Percentiles rank a stretch among this genome's conserved stretches.
These are phyloP conservation scores for Starmerella ratchasimensis DNA, from an alignment of 805 yeast species.

Conservation along the genomic window DNA sequence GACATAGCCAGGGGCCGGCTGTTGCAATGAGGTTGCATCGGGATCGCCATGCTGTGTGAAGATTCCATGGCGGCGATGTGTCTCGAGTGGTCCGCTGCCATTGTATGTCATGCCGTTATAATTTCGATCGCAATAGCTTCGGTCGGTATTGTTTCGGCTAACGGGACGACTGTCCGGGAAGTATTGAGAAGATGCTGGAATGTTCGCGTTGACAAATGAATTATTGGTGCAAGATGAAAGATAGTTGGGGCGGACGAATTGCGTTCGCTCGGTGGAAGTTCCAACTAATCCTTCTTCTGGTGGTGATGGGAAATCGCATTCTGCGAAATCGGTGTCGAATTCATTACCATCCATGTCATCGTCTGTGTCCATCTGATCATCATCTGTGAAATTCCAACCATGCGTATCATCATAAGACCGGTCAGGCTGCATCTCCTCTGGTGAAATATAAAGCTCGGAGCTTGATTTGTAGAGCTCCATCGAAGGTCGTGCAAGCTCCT, in stretches of 20 bases:
- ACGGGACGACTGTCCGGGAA: too few species aligned
- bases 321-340: conserved; percentile 16
- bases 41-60: background rate
- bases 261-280: too few species aligned
- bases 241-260: too few species aligned
- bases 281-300: too few species aligned
- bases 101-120: too few species aligned
- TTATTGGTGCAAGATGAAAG: too few species aligned
- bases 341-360: conserved; percentile 19
- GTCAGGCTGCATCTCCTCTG: conserved; percentile 12
- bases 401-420: conserved; percentile 10
- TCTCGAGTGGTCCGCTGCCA: too few species aligned
- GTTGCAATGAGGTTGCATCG: background rate
- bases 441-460: conserved; percentile 17
- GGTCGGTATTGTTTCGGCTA: too few species aligned
- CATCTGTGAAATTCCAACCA: conserved; percentile 18
- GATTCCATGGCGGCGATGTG: too few species aligned
- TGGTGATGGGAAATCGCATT: conserved; percentile 11
- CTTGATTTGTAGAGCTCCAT: conserved; percentile 13
- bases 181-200: too few species aligned
- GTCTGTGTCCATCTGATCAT: conserved; percentile 18
- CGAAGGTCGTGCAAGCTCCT: conserved; percentile 10
- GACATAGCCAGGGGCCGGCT: background rate
- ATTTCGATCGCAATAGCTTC: too few species aligned
- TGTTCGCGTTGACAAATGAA: too few species aligned